phyloP scores from a whole-genome alignment of 495 filamentous ascomycete genomes.

The Parmelia sp. region DNA sequence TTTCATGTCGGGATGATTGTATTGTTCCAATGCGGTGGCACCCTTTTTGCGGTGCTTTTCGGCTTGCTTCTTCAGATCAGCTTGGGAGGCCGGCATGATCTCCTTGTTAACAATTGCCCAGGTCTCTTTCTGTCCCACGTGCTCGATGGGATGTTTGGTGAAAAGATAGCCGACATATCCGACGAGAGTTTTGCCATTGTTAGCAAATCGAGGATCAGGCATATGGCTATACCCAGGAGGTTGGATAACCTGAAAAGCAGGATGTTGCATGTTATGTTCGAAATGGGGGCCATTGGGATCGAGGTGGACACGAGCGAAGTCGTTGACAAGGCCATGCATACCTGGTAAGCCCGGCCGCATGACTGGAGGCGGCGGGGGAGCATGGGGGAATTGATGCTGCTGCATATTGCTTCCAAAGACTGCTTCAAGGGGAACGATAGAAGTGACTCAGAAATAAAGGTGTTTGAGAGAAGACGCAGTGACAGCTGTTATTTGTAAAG shows the following conservation, averaged over 20 bases:
- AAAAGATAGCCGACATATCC: conserved; percentile 7
- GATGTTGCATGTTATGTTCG: conserved; percentile 7
- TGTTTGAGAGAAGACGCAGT: neutral
- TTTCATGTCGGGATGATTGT: conserved; percentile 18
- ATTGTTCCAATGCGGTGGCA: conserved; percentile 1
- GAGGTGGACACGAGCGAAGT: neutral
- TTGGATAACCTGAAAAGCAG: neutral
- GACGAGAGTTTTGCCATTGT: conserved; percentile 5
- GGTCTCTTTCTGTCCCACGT: neutral
- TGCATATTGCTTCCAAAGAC: neutral
- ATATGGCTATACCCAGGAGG: neutral
- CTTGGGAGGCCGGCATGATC: conserved; percentile 15
- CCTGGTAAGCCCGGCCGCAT: neutral
- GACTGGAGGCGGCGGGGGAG: neutral
- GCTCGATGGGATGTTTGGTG: neutral
- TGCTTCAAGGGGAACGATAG: neutral
- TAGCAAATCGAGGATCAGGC: conserved; percentile 1
- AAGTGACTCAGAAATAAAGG: neutral
- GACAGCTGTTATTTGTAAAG: neutral
- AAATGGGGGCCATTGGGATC: neutral
- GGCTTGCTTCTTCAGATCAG: conserved; percentile 17
- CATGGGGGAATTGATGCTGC: neutral
- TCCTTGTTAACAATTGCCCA: conserved; percentile 17
- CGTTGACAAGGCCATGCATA: neutral
- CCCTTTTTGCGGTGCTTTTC: conserved; percentile 17